Conservation (phyloP, 1,284 basidiomycete genomes). For the Hemileia vastatrix region DNA sequence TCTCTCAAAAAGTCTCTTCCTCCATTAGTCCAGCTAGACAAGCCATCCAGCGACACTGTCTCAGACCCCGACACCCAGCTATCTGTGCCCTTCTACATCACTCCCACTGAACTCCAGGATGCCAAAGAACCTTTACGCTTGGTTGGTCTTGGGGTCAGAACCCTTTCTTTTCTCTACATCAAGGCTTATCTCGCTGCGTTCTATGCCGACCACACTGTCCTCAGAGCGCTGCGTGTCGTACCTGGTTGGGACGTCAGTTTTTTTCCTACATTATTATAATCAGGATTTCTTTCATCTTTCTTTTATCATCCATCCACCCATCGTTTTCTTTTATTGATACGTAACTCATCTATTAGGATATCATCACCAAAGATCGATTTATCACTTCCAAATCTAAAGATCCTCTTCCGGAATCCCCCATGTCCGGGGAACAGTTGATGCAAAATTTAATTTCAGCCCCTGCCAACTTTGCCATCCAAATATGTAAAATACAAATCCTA, state of each 20-base stretch:
- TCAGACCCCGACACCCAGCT: slow-evolving; percentile 45
- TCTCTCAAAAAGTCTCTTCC: slow-evolving; percentile 1
- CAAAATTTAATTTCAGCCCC: slow-evolving; percentile 56
- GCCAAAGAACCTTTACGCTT: slow-evolving; percentile 51
- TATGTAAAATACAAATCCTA: too few species aligned
- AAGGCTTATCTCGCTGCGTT: slow-evolving; percentile 77
- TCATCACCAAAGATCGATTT: slow-evolving; percentile 3
- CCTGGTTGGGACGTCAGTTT: slow-evolving; percentile 15
- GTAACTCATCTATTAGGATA: slow-evolving; percentile 13
- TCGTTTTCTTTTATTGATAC: not conserved
- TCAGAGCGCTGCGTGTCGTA: slow-evolving; percentile 20
- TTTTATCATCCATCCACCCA: not conserved
- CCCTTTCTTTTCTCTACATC: slow-evolving; percentile 67
- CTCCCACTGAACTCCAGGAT: slow-evolving; percentile 27
- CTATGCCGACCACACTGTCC: slow-evolving; percentile 59
- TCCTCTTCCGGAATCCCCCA: not conserved
- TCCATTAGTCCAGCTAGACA: not conserved
- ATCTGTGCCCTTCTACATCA: slow-evolving; percentile 39
- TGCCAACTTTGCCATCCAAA: slow-evolving; percentile 60
- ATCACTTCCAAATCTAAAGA: not conserved
- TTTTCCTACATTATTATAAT: not conserved
- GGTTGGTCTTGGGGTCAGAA: slow-evolving; percentile 69
- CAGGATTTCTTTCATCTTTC: not conserved
- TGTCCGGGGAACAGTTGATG: slow-evolving; percentile 57
- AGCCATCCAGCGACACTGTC: not conserved